phyloP scores from a whole-genome alignment of 2,329 filamentous ascomycete species.

The Trichothecium sympodiale region DNA sequence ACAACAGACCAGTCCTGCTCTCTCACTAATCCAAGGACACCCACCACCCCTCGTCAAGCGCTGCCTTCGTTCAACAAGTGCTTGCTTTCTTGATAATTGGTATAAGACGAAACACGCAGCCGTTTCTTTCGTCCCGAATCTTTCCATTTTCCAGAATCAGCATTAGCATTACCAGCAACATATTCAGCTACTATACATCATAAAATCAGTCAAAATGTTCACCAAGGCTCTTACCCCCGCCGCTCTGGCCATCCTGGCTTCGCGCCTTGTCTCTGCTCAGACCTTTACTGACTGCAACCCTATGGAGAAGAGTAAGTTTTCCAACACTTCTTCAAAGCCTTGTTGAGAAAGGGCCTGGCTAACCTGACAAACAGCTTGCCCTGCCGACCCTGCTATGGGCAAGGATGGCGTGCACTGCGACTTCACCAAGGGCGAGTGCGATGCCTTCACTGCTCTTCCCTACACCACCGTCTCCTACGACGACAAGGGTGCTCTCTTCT shows the following conservation, averaged over 20 bases:
- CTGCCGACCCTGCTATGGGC: conserved; percentile 66
- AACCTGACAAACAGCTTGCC: conserved; percentile 44
- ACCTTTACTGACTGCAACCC: conserved; percentile 1
- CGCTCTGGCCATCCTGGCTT: conserved; percentile 5
- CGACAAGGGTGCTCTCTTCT: conserved; percentile 41
- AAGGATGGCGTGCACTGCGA: conserved; percentile 48
- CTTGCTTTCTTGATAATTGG: no score
- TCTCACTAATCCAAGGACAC: no score
- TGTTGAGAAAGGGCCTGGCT: no score
- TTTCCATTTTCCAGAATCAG: no score
- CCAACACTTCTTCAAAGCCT: no score
- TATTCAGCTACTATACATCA: not conserved
- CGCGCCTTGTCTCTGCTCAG: not conserved
- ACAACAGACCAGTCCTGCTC: no score
- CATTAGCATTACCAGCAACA: not conserved
- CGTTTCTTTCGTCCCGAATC: no score
- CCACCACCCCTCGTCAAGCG: no score
- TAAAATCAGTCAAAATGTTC: conserved; percentile 19
- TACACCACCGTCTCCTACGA: conserved; percentile 39
- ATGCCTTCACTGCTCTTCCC: conserved; percentile 33
- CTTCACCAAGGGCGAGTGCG: conserved; percentile 63
- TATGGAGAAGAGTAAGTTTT: not conserved
- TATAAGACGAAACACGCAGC: no score
- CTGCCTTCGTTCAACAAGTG: no score
- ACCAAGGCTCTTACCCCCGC: conserved; percentile 34